Evolutionary conservation across 129 eudicot genomes (phyloP), one percentile per base, ranked within the genome.

Genomic region (Calendula officinalis): DNA sequence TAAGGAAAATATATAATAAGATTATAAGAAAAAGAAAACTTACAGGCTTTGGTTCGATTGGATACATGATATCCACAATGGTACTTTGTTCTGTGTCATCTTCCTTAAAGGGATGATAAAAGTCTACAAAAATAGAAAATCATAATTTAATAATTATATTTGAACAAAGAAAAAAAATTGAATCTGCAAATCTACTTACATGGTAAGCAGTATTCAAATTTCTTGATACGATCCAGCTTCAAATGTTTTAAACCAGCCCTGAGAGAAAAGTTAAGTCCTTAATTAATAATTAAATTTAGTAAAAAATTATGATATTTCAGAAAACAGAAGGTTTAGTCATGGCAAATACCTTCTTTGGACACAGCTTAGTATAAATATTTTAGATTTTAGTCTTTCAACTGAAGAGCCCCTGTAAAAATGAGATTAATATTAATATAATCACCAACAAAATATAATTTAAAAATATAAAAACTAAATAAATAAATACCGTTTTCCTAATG

Each of bases 201-300:
- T 13, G 97, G 97, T 73, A 91, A 78, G 78, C 97, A 90, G 64
- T 90, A 90, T 71, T 90, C 95, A 66, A 86, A 90, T 54, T 82
- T 82, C 86, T 84, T 86, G 51, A 90, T 74, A 5, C 97, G 95
- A 2, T 90, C 97, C 69, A 79, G 33, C 72, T 82, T 86, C 82
- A 87, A 38, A 27, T 87, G 90, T 44, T 60, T 78, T 61, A 91
- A 70, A 59, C 94, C 96, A 78, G 88, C 82, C 88, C 95, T 91
- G 80, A 48, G 70, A 22, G 1, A 22, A 22, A 22, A 22, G 30
- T 22, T 22, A 22, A 22, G 30, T 22, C 30, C 30, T 22, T 22
- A 22, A 22, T 22, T 22, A 22, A 22, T 22, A 22, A 22, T 22
- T 22, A 22, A 22, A 22, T 22, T 22, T 22, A 22, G 30, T 22